phyloP scores from a whole-genome alignment of 2,329 filamentous ascomycete species.

The Calonectria multiphialidica region DNA sequence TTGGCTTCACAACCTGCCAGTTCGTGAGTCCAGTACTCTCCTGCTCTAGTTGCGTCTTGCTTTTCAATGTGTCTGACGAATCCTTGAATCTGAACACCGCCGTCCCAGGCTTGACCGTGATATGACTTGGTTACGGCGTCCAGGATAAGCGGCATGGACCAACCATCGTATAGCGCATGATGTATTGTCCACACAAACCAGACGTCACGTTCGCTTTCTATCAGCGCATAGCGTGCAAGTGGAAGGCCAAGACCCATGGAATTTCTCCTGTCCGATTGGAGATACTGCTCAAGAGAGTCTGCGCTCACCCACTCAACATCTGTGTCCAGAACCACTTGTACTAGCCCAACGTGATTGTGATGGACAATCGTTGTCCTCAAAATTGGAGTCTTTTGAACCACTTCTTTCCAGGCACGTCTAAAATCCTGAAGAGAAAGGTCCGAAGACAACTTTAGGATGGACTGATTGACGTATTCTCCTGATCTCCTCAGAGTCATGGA shows the following conservation, averaged over 20 bases:
- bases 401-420: conserved; percentile 26
- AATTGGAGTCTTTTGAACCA: conserved; percentile 39
- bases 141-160: conserved; percentile 31
- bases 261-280: conserved; percentile 26
- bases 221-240: conserved; percentile 14
- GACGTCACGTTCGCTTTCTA: background rate
- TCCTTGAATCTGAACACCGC: background rate
- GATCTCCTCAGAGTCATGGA: conserved; percentile 44
- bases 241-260: background rate
- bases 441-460: conserved; percentile 22
- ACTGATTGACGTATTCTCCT: conserved; percentile 34
- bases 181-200: conserved; percentile 42
- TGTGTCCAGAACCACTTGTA: conserved; percentile 58
- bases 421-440: conserved; percentile 21
- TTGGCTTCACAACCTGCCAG: background rate
- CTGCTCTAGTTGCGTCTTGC: background rate
- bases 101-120: background rate
- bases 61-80: background rate
- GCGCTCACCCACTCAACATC: conserved; percentile 44
- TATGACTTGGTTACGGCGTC: conserved; percentile 16
- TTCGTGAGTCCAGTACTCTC: conserved; percentile 5
- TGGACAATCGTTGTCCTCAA: conserved; percentile 61
- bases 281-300: conserved; percentile 48
- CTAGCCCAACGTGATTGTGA: conserved; percentile 51
- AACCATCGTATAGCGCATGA: conserved; percentile 45